These are phyloP conservation scores for Solioccasus polychromus DNA, from an alignment of 768 basidiomycete species.

Conservation along the genomic window DNA sequence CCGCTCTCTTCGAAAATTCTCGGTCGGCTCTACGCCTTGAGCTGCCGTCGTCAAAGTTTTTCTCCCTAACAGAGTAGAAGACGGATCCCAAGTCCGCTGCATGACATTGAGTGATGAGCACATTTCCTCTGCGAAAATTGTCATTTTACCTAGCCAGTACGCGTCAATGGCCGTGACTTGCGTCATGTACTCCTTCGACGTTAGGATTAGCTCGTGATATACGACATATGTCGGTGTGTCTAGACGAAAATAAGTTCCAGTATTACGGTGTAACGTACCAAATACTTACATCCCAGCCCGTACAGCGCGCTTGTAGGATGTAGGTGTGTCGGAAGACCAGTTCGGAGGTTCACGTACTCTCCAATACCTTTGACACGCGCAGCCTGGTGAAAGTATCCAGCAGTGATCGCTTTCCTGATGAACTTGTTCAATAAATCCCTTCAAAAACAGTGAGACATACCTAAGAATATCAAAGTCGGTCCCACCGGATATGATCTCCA, in stretches of 20 bases:
- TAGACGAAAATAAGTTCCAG: slow-evolving; percentile 28
- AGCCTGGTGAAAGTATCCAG: slow-evolving; percentile 99
- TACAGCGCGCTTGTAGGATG: slow-evolving; percentile 97
- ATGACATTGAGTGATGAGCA: slow-evolving; percentile 6
- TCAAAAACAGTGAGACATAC: slow-evolving; percentile 34
- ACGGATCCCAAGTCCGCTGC: slow-evolving; percentile 91
- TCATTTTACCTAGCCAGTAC: slow-evolving; percentile 84
- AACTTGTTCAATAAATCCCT: not conserved
- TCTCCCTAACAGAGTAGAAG: slow-evolving; percentile 97
- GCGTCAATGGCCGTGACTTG: slow-evolving; percentile 98
- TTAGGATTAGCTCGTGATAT: slow-evolving; percentile 94
- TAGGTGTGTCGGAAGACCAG: slow-evolving; percentile 90
- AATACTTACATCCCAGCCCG: slow-evolving; percentile 83
- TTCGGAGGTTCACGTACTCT: slow-evolving; percentile 96
- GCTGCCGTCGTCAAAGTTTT: slow-evolving; percentile 91
- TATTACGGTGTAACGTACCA: not conserved
- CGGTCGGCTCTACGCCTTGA: slow-evolving; percentile 74
- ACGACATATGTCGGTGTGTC: slow-evolving; percentile 96
- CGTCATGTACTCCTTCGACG: slow-evolving; percentile 98
- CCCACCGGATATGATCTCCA: slow-evolving; percentile 87
- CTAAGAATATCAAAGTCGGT: slow-evolving; percentile 92
- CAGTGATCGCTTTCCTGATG: slow-evolving; percentile 88
- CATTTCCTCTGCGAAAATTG: not conserved
- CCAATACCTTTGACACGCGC: slow-evolving; percentile 98
- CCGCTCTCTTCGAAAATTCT: slow-evolving; percentile 89